A percentile compares a stretch with the other conserved stretches of the same genome.
Evolutionary conservation across 2,329 filamentous ascomycete genomes (phyloP).

Genomic region (Anthostomella pinea): DNA sequence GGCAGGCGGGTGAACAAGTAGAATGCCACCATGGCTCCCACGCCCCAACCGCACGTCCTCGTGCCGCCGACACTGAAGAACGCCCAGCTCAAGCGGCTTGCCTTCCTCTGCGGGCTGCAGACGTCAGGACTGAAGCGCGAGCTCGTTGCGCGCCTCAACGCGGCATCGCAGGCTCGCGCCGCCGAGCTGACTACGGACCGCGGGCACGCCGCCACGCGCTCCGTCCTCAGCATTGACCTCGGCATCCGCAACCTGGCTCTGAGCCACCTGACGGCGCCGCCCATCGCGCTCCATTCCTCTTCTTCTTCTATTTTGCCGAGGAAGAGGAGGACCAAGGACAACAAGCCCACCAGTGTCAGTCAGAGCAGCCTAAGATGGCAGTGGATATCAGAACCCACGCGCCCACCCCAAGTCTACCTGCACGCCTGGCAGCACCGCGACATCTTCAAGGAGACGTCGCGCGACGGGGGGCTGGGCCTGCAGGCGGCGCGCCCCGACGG

Average conservation of each 20-base stretch:
- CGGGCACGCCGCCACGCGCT: conserved; percentile 23
- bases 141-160: conserved; percentile 49
- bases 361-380: no score
- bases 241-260: conserved; percentile 79
- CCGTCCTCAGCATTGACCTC: conserved; percentile 78
- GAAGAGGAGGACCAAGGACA: conserved; percentile 4
- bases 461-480: neutral
- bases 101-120: conserved; percentile 57
- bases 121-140: conserved; percentile 57
- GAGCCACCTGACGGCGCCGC: conserved; percentile 50
- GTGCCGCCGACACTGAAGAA: conserved; percentile 41
- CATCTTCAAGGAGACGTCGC: conserved; percentile 15
- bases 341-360: neutral
- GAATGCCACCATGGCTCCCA: neutral
- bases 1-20: no score
- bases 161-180: conserved; percentile 23
- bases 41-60: neutral
- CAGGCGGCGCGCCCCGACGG: neutral
- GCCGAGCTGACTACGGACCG: no score
- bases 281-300: no score
- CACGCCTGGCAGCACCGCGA: conserved; percentile 36
- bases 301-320: neutral
- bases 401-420: conserved; percentile 21
- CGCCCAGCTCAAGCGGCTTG: conserved; percentile 55
- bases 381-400: conserved; percentile 10